A percentile compares a stretch with the other conserved stretches of the same genome.
Evolutionary conservation across 2,329 filamentous ascomycete genomes (phyloP).

Genomic region (Zalaria sp.): DNA sequence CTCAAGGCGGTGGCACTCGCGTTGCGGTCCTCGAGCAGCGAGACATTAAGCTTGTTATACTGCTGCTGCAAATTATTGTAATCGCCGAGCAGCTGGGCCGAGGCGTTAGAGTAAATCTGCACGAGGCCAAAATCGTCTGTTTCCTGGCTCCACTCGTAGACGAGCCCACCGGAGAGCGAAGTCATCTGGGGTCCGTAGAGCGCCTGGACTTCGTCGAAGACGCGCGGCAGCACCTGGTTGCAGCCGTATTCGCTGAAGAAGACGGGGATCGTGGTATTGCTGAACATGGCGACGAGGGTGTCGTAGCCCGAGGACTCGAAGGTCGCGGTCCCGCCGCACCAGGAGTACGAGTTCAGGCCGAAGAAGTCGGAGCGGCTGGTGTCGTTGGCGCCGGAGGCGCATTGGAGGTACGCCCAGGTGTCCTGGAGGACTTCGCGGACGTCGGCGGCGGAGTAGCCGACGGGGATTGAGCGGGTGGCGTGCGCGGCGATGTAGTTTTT

Average conservation of each 20-base stretch:
- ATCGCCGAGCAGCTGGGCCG: slow-evolving; percentile 28
- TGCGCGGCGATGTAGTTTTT: slow-evolving; percentile 54
- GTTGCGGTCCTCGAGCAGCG: slow-evolving; percentile 49
- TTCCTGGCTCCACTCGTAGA: slow-evolving; percentile 71
- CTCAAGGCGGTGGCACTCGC: slow-evolving; percentile 38
- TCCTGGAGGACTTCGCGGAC: slow-evolving; percentile 61
- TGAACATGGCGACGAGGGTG: slow-evolving; percentile 50
- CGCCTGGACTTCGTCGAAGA: slow-evolving; percentile 61
- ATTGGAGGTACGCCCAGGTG: slow-evolving; percentile 64
- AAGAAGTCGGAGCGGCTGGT: slow-evolving; percentile 54
- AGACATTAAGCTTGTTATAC: slow-evolving; percentile 62
- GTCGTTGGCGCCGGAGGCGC: slow-evolving; percentile 37
- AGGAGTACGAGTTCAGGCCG: slow-evolving; percentile 63
- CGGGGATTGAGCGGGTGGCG: slow-evolving; percentile 42
- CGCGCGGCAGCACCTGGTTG: slow-evolving; percentile 55
- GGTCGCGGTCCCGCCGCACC: slow-evolving; percentile 54
- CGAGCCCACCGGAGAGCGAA: slow-evolving; percentile 60
- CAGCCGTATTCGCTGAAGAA: slow-evolving; percentile 79
- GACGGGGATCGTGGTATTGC: slow-evolving; percentile 52
- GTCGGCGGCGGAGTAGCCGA: slow-evolving; percentile 60
- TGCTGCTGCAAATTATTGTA: slow-evolving; percentile 58
- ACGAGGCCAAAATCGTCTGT: slow-evolving; percentile 42
- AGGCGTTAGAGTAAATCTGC: slow-evolving; percentile 27
- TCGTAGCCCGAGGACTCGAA: slow-evolving; percentile 51
- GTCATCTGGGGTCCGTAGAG: slow-evolving; percentile 63